These are phyloP conservation scores for Talaromyces piceae DNA, from an alignment of 2,329 filamentous ascomycete species.

Conservation along the genomic window DNA sequence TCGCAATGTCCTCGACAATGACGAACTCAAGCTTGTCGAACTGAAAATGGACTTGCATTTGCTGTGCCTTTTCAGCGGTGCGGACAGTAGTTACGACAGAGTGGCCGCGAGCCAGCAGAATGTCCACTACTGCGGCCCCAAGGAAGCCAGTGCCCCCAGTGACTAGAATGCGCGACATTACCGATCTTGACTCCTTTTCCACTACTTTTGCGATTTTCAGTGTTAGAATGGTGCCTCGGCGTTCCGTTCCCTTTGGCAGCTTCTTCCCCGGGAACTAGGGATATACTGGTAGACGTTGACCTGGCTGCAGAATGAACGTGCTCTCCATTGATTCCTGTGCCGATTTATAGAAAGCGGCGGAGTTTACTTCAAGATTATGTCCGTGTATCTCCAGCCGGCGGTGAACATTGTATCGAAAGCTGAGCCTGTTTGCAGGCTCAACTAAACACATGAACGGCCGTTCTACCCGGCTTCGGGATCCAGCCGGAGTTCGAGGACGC, in stretches of 20 bases:
- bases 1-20: conserved; percentile 23
- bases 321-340: background rate
- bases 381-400: background rate
- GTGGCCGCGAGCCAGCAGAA: conserved; percentile 16
- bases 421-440: no score
- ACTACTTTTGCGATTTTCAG: background rate
- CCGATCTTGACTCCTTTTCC: background rate
- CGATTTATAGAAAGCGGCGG: background rate
- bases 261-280: no score
- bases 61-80: conserved; percentile 16
- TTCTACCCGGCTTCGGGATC: no score
- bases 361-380: background rate
- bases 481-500: background rate
- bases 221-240: background rate
- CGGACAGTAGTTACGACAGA: conserved; percentile 20
- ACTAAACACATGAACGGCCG: no score
- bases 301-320: no score
- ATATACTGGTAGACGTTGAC: no score
- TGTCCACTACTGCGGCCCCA: conserved; percentile 16
- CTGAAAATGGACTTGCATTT: conserved; percentile 15
- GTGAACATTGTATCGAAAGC: no score
- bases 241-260: background rate
- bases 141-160: conserved; percentile 17
- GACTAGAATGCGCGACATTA: conserved; percentile 8
- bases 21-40: conserved; percentile 17